Conservation (phyloP, 2,329 filamentous ascomycete genomes). For the Diaporthe amygdali region DNA sequence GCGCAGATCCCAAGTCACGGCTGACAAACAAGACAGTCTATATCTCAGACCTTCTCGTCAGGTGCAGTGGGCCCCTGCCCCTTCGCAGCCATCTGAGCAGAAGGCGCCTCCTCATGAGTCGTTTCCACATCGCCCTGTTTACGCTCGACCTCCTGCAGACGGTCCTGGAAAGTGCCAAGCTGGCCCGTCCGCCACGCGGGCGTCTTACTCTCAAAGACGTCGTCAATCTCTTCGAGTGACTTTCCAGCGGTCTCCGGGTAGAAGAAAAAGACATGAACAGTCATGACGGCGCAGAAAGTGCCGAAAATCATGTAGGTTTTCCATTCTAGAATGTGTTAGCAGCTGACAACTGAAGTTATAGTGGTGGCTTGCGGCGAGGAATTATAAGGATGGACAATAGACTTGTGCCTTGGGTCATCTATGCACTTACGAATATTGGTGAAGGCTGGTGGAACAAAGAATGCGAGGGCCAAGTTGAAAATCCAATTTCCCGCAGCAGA, state of each 20-base stretch:
- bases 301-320: slow-evolving; percentile 57
- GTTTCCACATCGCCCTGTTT: slow-evolving; percentile 11
- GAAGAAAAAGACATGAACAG: slow-evolving; percentile 56
- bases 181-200: slow-evolving; percentile 22
- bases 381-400: background rate
- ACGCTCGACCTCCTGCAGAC: slow-evolving; percentile 9
- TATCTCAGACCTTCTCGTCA: slow-evolving; percentile 8
- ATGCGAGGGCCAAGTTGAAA: slow-evolving; percentile 55
- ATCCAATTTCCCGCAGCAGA: slow-evolving; percentile 57
- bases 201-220: slow-evolving; percentile 46
- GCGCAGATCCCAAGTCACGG: background rate
- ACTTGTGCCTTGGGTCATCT: background rate
- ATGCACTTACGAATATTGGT: slow-evolving; percentile 39
- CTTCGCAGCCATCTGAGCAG: background rate
- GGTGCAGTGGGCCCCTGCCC: background rate
- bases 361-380: background rate
- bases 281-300: slow-evolving; percentile 56
- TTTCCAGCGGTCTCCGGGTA: slow-evolving; percentile 64
- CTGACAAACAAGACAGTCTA: background rate
- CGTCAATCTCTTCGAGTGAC: slow-evolving; percentile 58
- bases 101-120: slow-evolving; percentile 7
- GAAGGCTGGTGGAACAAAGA: slow-evolving; percentile 52
- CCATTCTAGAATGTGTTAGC: slow-evolving; percentile 40
- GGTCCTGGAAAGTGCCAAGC: slow-evolving; percentile 20
- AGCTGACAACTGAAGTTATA: too few species aligned